Evolutionary conservation across 148 eudicot genomes (phyloP).

Genomic region (Talinum fruticosum): DNA sequence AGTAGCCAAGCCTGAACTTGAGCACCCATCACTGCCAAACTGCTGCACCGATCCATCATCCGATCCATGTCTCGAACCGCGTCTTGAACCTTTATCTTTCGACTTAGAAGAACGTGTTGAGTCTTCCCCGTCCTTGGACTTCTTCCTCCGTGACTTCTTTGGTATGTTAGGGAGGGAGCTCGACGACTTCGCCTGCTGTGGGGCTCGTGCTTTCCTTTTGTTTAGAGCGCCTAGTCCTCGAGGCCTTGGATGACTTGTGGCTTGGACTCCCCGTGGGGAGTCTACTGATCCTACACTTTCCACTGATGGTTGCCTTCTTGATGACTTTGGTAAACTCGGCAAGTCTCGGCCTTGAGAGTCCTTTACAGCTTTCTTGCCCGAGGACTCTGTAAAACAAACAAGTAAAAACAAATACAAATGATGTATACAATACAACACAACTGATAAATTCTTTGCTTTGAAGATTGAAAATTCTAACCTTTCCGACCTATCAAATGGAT

Average conservation of each 20-base stretch:
- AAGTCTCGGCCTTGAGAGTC: constrained; percentile 34
- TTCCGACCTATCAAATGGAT: no score
- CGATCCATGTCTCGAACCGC: constrained; percentile 24
- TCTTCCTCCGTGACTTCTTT: constrained; percentile 58
- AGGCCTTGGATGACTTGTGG: constrained; percentile 30
- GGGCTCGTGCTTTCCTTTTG: constrained; percentile 29
- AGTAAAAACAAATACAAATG: no score
- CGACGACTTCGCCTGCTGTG: constrained; percentile 14
- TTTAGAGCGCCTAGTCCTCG: constrained; percentile 38
- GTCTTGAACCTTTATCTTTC: constrained; percentile 21
- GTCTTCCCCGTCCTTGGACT: constrained; percentile 45
- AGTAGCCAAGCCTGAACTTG: constrained; percentile 13
- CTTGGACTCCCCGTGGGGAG: constrained; percentile 30
- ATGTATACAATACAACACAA: no score
- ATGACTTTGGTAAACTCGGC: constrained; percentile 32
- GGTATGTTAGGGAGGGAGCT: constrained; percentile 46
- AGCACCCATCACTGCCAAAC: constrained; percentile 6
- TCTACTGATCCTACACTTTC: constrained; percentile 34
- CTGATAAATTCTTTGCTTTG: no score
- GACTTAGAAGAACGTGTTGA: constrained; percentile 21
- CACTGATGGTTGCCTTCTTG: constrained; percentile 33
- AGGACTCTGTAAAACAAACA: constrained; percentile 9
- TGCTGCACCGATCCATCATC: constrained; percentile 35
- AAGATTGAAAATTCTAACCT: no score
- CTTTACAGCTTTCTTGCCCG: not conserved